Base-by-base conservation (phyloP, 2,329 filamentous ascomycete genomes). In the Aureobasidium sp. region DNA sequence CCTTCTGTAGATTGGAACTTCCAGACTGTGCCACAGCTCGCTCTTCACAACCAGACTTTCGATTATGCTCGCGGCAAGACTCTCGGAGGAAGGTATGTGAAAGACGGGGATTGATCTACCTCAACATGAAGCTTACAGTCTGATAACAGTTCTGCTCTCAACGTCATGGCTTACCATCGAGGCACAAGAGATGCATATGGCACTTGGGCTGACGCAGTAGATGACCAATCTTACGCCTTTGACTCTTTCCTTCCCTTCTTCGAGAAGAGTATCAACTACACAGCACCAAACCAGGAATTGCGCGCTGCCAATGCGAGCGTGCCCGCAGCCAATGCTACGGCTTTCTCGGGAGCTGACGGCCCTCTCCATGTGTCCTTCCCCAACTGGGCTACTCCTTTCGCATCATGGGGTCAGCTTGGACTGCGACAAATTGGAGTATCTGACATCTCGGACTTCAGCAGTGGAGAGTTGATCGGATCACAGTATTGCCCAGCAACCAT, bases 121-220 rank as follows among this genome's bases (percentile, higher is more conserved):
- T 29, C 1, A n/a, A 12, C 3, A 3, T 3, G 6, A 48, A 1
- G 20, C 46, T 48, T n/a, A 48, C 26, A 29, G 3, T 8, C 5
- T 29, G 7, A 5, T 2, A 7, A 48, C 47, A 34, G 27, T 13
- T 50, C 47, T 29, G 72, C 70, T 5, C 61, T 65, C 2, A 68
- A 71, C 50, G 67, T 66, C 46, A 65, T 71, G 66, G 63, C 62
- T 17, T 71, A 69, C 55, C 68, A 70, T n/a, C 64, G 72, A 32
- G 68, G 69, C 3, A 75, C 72, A 2, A 65, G 63, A 15, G 71
- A 67, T 7, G 68, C 69, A 17, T 68, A 73, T 61, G 67, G 72
- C 55, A 61, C 61, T 51, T 76, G 75, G 75, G 74, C 73, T 0
- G 68, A 76, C 47, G 64, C 69, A 36, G 73, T 76, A 7, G 71